These are phyloP conservation scores for Scytalidium lignicola DNA, from an alignment of 2,329 filamentous ascomycete genomes.

Conservation along the genomic window DNA sequence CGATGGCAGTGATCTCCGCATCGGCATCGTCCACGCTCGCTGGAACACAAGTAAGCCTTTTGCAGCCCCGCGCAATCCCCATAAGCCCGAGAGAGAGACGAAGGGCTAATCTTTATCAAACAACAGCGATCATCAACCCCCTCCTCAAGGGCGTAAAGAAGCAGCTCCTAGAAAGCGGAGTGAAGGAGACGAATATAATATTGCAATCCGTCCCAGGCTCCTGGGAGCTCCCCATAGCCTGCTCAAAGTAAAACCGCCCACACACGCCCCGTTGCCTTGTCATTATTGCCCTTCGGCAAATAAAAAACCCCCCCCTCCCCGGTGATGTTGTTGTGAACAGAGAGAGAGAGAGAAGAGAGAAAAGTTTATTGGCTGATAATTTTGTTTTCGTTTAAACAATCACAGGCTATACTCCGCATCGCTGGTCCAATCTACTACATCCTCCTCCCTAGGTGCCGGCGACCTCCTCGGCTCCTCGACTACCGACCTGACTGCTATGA, in stretches of 20 bases:
- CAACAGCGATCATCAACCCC: constrained; percentile 71
- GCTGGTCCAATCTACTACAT: constrained; percentile 69
- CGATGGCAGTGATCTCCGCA: constrained; percentile 70
- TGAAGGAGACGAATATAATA: constrained; percentile 82
- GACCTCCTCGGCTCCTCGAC: constrained; percentile 69
- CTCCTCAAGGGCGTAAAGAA: constrained; percentile 77
- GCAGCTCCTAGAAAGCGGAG: constrained; percentile 71
- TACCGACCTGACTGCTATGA: constrained; percentile 56
- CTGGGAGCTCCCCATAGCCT: constrained; percentile 90
- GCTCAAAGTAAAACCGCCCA: constrained; percentile 38
- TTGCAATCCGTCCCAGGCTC: constrained; percentile 86
- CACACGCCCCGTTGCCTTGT: not conserved
- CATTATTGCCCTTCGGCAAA: too few species aligned
- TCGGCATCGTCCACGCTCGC: constrained; percentile 92
- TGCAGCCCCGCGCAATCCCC: too few species aligned
- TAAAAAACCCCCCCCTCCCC: too few species aligned
- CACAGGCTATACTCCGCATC: constrained; percentile 76
- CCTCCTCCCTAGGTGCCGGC: constrained; percentile 59
- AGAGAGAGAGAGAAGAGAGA: too few species aligned
- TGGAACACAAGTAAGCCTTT: constrained; percentile 75
- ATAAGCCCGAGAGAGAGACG: not conserved
- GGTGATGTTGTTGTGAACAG: too few species aligned
- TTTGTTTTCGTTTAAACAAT: not conserved
- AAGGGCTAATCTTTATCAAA: not conserved
- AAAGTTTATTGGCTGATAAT: too few species aligned